phyloP scores from a whole-genome alignment of 169 alveolate species.

The Cryptosporidium viatorum region DNA sequence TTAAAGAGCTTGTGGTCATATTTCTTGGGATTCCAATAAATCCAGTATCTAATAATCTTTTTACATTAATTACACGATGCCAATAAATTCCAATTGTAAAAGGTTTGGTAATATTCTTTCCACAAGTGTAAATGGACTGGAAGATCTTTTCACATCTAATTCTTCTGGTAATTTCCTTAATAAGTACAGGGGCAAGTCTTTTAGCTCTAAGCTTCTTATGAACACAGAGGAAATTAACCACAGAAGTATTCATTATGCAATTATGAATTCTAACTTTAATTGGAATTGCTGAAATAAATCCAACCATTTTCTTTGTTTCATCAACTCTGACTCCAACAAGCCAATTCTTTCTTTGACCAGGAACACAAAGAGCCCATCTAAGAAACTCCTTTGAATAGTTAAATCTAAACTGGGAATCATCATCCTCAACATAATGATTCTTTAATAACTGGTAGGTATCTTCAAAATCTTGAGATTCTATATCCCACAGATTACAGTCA shows the following conservation, averaged over 20 bases:
- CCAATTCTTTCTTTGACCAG: slow-evolving; percentile 91
- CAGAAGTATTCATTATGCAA: slow-evolving; percentile 88
- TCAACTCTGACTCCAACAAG: slow-evolving; percentile 92
- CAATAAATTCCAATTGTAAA: slow-evolving; percentile 90
- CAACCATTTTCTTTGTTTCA: slow-evolving; percentile 88
- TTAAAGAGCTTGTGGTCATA: slow-evolving; percentile 91
- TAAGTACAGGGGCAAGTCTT: slow-evolving; percentile 90
- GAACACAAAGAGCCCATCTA: slow-evolving; percentile 95
- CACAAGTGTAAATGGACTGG: slow-evolving; percentile 98
- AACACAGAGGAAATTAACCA: slow-evolving; percentile 97
- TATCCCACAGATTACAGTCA: slow-evolving; percentile 88
- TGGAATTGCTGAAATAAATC: slow-evolving; percentile 96
- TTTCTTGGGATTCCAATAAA: slow-evolving; percentile 86
- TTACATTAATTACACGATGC: slow-evolving; percentile 86
- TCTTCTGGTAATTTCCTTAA: slow-evolving; percentile 97
- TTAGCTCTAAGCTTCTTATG: slow-evolving; percentile 96
- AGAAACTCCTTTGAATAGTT: slow-evolving; percentile 95
- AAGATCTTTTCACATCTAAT: slow-evolving; percentile 93
- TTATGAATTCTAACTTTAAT: slow-evolving; percentile 86
- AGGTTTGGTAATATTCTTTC: slow-evolving; percentile 95
- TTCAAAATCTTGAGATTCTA: slow-evolving; percentile 64
- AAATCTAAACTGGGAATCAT: slow-evolving; percentile 95
- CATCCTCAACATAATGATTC: slow-evolving; percentile 98
- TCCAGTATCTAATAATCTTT: slow-evolving; percentile 83
- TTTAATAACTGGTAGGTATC: slow-evolving; percentile 90